Conservation (phyloP, 2,329 filamentous ascomycete genomes). For the Lachnum nothofagi region DNA sequence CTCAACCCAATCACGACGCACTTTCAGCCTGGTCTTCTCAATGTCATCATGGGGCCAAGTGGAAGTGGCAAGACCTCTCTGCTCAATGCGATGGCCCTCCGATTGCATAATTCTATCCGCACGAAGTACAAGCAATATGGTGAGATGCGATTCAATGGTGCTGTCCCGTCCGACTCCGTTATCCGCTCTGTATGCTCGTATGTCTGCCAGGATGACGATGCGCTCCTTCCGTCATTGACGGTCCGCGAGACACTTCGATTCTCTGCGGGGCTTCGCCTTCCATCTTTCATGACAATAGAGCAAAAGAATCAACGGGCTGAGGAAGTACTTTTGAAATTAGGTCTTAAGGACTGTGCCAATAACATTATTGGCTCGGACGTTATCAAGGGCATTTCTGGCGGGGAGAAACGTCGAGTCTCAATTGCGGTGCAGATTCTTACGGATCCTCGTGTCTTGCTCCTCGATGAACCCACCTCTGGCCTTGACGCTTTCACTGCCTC, state of each 20-base stretch:
- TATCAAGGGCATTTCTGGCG: conserved; percentile 73
- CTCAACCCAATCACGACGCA: conserved; percentile 61
- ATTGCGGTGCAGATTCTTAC: conserved; percentile 75
- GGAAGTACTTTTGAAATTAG: conserved; percentile 68
- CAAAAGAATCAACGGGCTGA: conserved; percentile 66
- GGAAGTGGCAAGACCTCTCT: conserved; percentile 73
- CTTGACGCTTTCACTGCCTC: conserved; percentile 73
- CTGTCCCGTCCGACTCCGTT: conserved; percentile 61
- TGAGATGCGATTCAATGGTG: conserved; percentile 64
- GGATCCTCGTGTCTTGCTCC: conserved; percentile 64
- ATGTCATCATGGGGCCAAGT: conserved; percentile 76
- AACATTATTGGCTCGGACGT: conserved; percentile 67
- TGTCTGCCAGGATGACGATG: conserved; percentile 74
- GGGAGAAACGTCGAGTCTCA: conserved; percentile 71
- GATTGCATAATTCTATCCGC: conserved; percentile 56
- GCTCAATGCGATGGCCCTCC: conserved; percentile 65
- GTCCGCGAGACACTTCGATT: conserved; percentile 70
- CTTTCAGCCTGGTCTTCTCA: conserved; percentile 64
- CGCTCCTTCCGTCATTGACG: conserved; percentile 66
- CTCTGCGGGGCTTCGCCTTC: conserved; percentile 65
- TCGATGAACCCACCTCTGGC: conserved; percentile 73
- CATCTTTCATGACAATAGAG: conserved; percentile 61
- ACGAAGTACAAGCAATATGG: conserved; percentile 60
- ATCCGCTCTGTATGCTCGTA: conserved; percentile 70
- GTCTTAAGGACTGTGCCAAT: conserved; percentile 71